Base-by-base conservation (phyloP, 176 grass and related monocot species). In the Puccinellia tenuiflora region DNA sequence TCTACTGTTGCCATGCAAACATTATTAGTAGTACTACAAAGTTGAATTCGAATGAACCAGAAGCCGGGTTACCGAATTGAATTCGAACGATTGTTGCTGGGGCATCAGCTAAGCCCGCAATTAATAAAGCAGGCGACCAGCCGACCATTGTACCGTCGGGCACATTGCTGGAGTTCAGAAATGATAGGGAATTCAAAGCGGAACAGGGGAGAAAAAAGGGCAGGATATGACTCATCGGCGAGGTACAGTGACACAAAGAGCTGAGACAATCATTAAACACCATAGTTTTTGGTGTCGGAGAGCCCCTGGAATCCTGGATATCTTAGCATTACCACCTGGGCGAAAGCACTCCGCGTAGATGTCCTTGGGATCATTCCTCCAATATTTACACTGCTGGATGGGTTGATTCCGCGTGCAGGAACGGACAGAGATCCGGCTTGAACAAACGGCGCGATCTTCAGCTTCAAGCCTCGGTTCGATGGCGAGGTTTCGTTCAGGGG, bases 81-180 rank as follows among this genome's bases (percentile, higher is more conserved):
- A 39, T 52, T 18, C 1, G 51, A 42, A 18, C 54, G 25, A 53
- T 52, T 79, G 86, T 10, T 74, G 86, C 6, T 74, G 34, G 28
- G 65, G 39, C 68, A 66, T 47, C 68, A 65, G 31, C 82, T 22
- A 57, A 85, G n/a, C 18, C 22, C 13, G 14, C 35, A 53, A 68
- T 59, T 22, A 73, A 74, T 86, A 79, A 78, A 67, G 46, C 22
- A 31, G 45, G 74, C 68, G 64, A 50, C 84, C 73, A 56, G 65
- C 39, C 11, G n/a, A 70, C 26, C 60, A 63, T 17, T 0, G 18
- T 85, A 54, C 34, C 34, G 52, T 55, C 52, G 45, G 63, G 52
- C 51, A 24, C 78, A 62, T 45, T 20, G 70, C 77, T 62, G 77
- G 71, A 81, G 80, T 84, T 80, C 81, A 88, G 82, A 73, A 48